These are phyloP conservation scores for Salix udensis DNA, from an alignment of 345 rosid genomes.

Conservation along the genomic window DNA sequence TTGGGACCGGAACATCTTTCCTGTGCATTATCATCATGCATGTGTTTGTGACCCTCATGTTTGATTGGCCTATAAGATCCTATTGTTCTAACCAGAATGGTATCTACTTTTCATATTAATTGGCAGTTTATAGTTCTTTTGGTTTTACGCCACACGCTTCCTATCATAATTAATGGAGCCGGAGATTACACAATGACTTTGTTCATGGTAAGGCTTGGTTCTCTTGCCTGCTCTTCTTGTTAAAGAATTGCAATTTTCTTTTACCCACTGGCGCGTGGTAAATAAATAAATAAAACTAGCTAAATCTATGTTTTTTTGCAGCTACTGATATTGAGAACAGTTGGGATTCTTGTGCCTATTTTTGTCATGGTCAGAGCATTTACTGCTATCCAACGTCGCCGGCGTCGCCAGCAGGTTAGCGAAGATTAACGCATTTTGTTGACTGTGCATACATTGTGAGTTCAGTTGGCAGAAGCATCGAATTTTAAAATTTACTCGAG, in stretches of 20 bases:
- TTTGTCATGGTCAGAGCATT: conserved; percentile 54
- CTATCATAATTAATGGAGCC: conserved; percentile 47
- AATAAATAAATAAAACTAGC: background rate
- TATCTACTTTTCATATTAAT: conserved; percentile 3
- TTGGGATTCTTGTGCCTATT: conserved; percentile 62
- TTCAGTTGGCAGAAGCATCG: background rate
- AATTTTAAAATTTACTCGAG: background rate
- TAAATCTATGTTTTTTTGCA: conserved; percentile 22
- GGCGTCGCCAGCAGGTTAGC: conserved; percentile 43
- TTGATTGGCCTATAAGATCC: background rate
- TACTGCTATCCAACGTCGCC: conserved; percentile 42
- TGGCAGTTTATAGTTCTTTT: conserved; percentile 67
- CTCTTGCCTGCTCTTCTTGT: background rate
- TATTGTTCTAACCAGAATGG: background rate
- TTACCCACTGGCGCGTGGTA: background rate
- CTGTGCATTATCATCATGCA: background rate
- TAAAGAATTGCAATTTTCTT: background rate
- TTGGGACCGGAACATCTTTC: background rate
- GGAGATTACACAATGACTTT: conserved; percentile 54
- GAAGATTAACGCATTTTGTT: background rate
- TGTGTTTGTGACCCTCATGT: background rate
- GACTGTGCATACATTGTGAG: background rate
- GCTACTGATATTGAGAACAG: conserved; percentile 50
- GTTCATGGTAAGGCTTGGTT: conserved; percentile 43
- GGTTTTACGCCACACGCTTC: conserved; percentile 67